phyloP scores from a whole-genome alignment of 345 rosid genomes.

The Acer saccharum region DNA sequence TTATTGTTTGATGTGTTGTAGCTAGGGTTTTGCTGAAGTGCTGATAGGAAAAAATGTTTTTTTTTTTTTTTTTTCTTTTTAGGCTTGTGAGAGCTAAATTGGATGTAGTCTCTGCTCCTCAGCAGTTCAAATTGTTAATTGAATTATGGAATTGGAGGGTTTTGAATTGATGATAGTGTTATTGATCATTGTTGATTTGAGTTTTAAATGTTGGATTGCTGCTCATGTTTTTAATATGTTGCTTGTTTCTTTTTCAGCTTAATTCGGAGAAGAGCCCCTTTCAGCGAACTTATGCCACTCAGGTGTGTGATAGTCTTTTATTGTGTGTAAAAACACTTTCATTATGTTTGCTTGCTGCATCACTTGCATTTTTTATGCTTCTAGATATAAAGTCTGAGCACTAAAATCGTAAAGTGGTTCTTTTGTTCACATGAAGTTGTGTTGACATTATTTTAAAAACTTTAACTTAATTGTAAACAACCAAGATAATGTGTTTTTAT shows the following conservation, averaged over 20 bases:
- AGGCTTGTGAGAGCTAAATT: neutral
- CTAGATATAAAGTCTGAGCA: neutral
- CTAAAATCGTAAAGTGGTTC: neutral
- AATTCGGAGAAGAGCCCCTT: conserved; percentile 92
- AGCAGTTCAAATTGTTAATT: neutral
- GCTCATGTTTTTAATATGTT: conserved; percentile 12
- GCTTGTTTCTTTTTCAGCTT: conserved; percentile 56
- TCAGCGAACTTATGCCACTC: conserved; percentile 94
- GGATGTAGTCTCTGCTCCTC: neutral
- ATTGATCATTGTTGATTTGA: conserved; percentile 11
- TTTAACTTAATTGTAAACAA: neutral
- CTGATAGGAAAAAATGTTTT: neutral
- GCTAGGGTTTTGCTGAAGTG: conserved; percentile 15
- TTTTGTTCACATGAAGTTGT: neutral
- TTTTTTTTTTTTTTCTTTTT: neutral
- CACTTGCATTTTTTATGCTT: too few relatives aligned
- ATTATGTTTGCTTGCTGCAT: neutral
- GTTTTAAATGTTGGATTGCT: conserved; percentile 10
- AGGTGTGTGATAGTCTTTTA: conserved; percentile 43
- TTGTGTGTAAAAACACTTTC: neutral
- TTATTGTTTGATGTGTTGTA: neutral
- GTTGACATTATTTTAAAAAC: neutral
- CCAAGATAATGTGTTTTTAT: too few relatives aligned
- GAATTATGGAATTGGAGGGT: neutral
- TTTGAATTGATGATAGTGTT: neutral